These are phyloP conservation scores for Nicotiana tomentosiformis DNA, from an alignment of 257 asterid genomes.

Conservation along the genomic window DNA sequence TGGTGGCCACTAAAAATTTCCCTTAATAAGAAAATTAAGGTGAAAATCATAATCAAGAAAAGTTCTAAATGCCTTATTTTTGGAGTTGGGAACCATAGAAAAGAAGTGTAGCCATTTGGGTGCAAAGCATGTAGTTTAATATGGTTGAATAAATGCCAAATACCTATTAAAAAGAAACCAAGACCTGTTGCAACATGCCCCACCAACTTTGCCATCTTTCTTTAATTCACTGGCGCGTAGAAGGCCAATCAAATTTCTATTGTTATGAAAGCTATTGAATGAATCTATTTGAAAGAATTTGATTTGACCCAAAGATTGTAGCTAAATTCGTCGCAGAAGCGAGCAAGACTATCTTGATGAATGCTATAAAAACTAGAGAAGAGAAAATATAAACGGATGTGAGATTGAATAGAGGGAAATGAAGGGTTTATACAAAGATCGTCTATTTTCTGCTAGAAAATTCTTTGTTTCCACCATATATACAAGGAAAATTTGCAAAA, in stretches of 20 bases:
- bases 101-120: slow-evolving; percentile 46
- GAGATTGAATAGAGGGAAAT: not conserved
- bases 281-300: not conserved
- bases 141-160: slow-evolving; percentile 67
- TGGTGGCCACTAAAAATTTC: slow-evolving; percentile 52
- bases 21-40: slow-evolving; percentile 26
- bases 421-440: not conserved
- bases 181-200: slow-evolving; percentile 69
- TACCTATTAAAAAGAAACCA: slow-evolving; percentile 56
- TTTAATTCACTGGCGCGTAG: too few species aligned
- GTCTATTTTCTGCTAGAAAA: not conserved
- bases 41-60: slow-evolving; percentile 32
- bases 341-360: not conserved
- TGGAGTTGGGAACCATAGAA: slow-evolving; percentile 63
- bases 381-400: not conserved
- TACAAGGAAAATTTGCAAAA: not conserved
- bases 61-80: slow-evolving; percentile 45
- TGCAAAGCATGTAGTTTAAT: slow-evolving; percentile 45
- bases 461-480: not conserved
- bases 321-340: not conserved
- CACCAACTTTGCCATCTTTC: slow-evolving; percentile 40
- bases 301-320: not conserved
- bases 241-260: not conserved
- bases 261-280: not conserved
- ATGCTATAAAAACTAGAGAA: not conserved